Evolutionary conservation across 2,329 filamentous ascomycete species (phyloP), one percentile per base, ranked within the genome.

Genomic region (Calonectria pseudoturangicola): DNA sequence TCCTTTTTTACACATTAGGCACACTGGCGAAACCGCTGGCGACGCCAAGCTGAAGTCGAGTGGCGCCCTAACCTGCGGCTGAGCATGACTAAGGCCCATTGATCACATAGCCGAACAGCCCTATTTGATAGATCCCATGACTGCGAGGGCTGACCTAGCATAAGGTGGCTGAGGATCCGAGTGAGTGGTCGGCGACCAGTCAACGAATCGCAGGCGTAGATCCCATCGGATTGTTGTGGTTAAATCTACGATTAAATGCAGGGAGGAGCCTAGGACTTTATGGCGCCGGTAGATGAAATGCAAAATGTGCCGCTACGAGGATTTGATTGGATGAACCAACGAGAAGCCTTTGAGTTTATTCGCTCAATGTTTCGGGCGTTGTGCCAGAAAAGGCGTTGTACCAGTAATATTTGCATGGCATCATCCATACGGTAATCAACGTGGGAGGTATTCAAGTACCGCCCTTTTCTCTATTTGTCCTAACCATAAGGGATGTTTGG

Each of bases 31-130:
- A 36, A 13, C 33, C 33, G 8, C 33, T 36, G 2, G 33, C 28
- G 50, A 33, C 27, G 16, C 50, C 16, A 9, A 54, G 50, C 50
- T 33, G 50, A 54, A 18, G 12, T n/a, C 9, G 21, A n/a, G 66
- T 62, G 30, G 66, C 66, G 54, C 43, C 30, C 43, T 62, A 50
- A 47, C 36, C 28, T 41, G 66, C 51, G 51, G 66, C 66, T 50
- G 54, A 68, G 47, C 6, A 47, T 15, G n/a, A 50, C 28, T 68
- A 50, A 28, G 18, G 66, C 15, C 30, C 3, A 18, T 43, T 21
- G 13, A 10, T 6, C 15, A 10, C 21, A n/a, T 13, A 25, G 13
- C 13, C n/a, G 13, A 7, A 21, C n/a, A 16, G 18, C 21, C 13
- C n/a, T 30, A 47, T 6, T 4, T 50, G 27, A 16, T 25, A 41